phyloP scores from a whole-genome alignment of 1,139 yeast genomes.

The Zygosaccharomyces sapae region DNA sequence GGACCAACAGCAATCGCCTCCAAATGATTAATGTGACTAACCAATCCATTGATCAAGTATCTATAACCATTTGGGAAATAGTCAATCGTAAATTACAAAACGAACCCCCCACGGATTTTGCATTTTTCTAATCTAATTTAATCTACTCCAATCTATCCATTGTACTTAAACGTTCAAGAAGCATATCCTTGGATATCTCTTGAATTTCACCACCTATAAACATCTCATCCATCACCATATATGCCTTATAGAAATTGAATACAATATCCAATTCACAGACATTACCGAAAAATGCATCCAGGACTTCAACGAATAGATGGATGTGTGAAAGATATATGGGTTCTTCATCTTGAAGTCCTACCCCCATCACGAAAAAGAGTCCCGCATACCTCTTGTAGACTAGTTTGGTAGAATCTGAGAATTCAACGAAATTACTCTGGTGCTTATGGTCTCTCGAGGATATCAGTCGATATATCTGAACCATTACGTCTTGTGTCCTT shows the following conservation, averaged over 20 bases:
- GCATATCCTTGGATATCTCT: constrained; percentile 59
- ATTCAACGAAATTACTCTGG: constrained; percentile 77
- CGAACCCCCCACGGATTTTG: constrained; percentile 4
- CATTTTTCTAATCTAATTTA: constrained; percentile 33
- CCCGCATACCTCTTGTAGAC: constrained; percentile 93
- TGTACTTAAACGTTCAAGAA: constrained; percentile 50
- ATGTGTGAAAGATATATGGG: constrained; percentile 76
- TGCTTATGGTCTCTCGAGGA: constrained; percentile 79
- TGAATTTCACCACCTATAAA: constrained; percentile 76
- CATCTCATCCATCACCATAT: constrained; percentile 68
- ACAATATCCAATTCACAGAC: constrained; percentile 95
- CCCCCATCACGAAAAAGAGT: constrained; percentile 73
- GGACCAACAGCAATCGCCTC: constrained; percentile 36
- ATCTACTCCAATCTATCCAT: constrained; percentile 45
- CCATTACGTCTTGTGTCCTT: constrained; percentile 27
- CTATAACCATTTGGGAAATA: constrained; percentile 12
- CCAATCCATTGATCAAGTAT: constrained; percentile 53
- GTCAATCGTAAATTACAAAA: constrained; percentile 6
- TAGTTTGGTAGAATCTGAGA: constrained; percentile 59
- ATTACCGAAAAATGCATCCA: constrained; percentile 78
- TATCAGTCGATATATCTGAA: constrained; percentile 70
- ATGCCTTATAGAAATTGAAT: constrained; percentile 71
- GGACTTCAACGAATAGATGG: constrained; percentile 82
- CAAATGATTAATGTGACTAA: constrained; percentile 56
- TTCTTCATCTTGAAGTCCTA: constrained; percentile 68